These are phyloP conservation scores for Iris pallida DNA, from an alignment of 116 monocot species.

Conservation along the genomic window DNA sequence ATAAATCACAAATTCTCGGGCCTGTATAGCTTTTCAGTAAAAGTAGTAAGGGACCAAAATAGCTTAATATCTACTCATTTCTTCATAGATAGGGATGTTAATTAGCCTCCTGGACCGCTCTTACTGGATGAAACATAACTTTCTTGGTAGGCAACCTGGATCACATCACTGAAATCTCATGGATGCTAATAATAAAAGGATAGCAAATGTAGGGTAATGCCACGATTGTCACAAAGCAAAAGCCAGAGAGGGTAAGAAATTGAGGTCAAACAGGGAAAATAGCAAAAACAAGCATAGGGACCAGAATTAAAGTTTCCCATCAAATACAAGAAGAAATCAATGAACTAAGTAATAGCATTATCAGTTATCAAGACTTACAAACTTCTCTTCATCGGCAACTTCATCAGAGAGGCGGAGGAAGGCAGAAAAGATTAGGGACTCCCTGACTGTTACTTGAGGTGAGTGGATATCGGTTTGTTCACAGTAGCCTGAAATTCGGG, in stretches of 20 bases:
- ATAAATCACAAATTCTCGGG: too few species aligned
- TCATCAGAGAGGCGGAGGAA: slow-evolving; percentile 21
- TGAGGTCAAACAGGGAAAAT: background rate
- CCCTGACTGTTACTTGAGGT: slow-evolving; percentile 46
- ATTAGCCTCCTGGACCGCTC: too few species aligned
- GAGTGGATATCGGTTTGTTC: slow-evolving; percentile 60
- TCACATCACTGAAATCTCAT: background rate
- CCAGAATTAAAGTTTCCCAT: background rate
- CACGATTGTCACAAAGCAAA: background rate
- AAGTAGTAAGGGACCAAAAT: too few species aligned
- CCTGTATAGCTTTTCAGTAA: too few species aligned
- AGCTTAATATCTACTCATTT: too few species aligned
- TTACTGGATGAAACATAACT: too few species aligned
- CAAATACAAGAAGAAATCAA: too few species aligned
- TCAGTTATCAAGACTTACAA: slow-evolving; percentile 13
- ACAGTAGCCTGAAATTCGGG: slow-evolving; percentile 59
- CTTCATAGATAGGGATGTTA: too few species aligned
- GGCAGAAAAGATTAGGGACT: slow-evolving; percentile 24
- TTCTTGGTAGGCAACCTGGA: too few species aligned
- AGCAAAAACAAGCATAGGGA: background rate
- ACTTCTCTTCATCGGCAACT: slow-evolving; percentile 10
- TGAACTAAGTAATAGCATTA: background rate
- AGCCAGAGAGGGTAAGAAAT: background rate
- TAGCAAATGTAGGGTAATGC: too few species aligned
- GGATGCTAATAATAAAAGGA: too few species aligned